These are phyloP conservation scores for Pythium monospermum DNA, from an alignment of 352 stramenopile species.

Conservation along the genomic window DNA sequence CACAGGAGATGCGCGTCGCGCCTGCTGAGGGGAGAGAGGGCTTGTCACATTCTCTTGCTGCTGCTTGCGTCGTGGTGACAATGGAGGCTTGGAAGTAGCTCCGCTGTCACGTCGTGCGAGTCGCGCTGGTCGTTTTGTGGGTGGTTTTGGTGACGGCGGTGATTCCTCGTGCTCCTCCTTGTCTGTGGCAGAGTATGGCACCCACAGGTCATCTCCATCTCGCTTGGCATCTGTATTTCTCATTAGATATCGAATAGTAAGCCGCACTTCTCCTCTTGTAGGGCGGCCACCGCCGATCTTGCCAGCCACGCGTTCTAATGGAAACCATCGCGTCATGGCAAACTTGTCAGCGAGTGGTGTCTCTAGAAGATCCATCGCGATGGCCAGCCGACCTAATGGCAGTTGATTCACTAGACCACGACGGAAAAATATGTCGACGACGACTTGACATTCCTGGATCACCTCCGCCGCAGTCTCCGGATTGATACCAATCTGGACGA, in stretches of 20 bases:
- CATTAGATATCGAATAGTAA: conserved; percentile 36
- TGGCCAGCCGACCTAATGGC: conserved; percentile 29
- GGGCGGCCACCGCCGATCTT: conserved; percentile 23
- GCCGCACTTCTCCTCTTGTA: conserved; percentile 38
- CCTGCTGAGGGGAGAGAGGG: too few species aligned
- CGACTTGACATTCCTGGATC: neutral
- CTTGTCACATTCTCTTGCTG: too few species aligned
- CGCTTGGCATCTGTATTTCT: conserved; percentile 5
- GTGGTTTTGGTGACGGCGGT: neutral
- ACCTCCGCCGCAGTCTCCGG: neutral
- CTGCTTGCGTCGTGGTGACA: conserved; percentile 18
- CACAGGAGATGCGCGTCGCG: conserved; percentile 8
- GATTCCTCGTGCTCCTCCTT: too few species aligned
- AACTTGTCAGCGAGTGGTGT: conserved; percentile 42
- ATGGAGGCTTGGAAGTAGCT: conserved; percentile 4
- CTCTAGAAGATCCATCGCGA: conserved; percentile 44
- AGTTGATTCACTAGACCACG: too few species aligned
- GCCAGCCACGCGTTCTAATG: conserved; percentile 24
- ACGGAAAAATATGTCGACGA: too few species aligned
- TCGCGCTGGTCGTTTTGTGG: neutral
- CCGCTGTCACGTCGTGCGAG: neutral
- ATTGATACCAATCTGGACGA: conserved; percentile 11
- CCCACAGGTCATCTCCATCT: conserved; percentile 19
- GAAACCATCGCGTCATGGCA: conserved; percentile 55
- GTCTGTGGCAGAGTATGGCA: conserved; percentile 23